Conservation (phyloP, 805 yeast species). For the Barnettozyma salicaria region DNA sequence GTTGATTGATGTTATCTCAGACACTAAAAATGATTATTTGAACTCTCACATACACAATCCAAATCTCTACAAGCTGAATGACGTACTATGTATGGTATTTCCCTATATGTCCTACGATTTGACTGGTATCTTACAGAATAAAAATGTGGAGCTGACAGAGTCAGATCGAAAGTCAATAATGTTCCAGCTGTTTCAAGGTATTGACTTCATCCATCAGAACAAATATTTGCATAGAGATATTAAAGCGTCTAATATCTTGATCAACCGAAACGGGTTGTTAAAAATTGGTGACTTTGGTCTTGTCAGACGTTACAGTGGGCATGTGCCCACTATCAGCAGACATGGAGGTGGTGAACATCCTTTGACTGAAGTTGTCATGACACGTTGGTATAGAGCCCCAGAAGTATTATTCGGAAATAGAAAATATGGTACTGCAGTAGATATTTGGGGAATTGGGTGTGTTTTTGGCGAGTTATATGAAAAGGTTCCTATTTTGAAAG, state of each 20-base stretch:
- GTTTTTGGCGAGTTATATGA: constrained; percentile 88
- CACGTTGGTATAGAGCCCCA: constrained; percentile 97
- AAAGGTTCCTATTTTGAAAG: constrained; percentile 77
- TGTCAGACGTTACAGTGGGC: constrained; percentile 69
- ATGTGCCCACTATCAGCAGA: constrained; percentile 43
- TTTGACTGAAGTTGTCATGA: constrained; percentile 75
- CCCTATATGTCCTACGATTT: constrained; percentile 92
- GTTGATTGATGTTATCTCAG: constrained; percentile 72
- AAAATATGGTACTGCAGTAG: constrained; percentile 88
- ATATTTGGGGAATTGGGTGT: constrained; percentile 97
- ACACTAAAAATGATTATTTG: constrained; percentile 24
- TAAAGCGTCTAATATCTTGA: constrained; percentile 89
- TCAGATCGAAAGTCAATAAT: constrained; percentile 79
- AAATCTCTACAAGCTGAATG: constrained; percentile 16
- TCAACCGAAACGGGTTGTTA: constrained; percentile 68
- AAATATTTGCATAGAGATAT: constrained; percentile 78
- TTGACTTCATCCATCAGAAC: constrained; percentile 68
- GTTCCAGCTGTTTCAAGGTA: constrained; percentile 71
- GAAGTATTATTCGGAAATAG: constrained; percentile 84
- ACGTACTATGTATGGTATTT: constrained; percentile 71
- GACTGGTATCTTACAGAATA: constrained; percentile 83
- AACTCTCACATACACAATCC: constrained; percentile 13
- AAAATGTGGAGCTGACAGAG: constrained; percentile 50
- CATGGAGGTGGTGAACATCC: constrained; percentile 41
- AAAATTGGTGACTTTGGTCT: constrained; percentile 96